Base-by-base conservation (phyloP, 768 basidiomycete species). In the Boletellus emodensis region DNA sequence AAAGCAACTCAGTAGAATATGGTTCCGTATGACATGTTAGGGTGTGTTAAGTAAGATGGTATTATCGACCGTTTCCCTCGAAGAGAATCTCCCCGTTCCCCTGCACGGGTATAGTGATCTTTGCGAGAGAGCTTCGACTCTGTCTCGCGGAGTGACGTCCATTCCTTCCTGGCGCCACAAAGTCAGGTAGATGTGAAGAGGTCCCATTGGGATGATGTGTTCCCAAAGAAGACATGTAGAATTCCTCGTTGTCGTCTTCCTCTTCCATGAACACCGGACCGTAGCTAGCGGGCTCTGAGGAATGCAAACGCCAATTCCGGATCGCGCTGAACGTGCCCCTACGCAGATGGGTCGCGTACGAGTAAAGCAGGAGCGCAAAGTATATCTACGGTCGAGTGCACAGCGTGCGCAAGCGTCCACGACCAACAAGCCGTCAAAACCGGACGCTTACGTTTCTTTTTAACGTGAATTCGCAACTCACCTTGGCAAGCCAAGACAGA, bases 291-390 rank as follows among this genome's bases (percentile, higher is more conserved):
- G 67, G 48, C 28, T 48, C 46, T 5, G 57, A 42, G 11, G 58
- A 48, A 52, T 40, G 17, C 9, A 52, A 26, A 30, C 70, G 63
- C 51, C 69, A 68, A 49, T 76, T 68, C 44, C 79, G 79, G 39
- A 99, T 82, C 13, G 85, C 74, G 56, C 89, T 87, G 64, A 94
- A 97, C 20, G 90, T 88, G 40, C 93, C 90, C 61, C 87, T 87
- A 40, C 94, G 89, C 46, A 98, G 84, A 67, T 97, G 96, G 2
- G 82, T 75, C 3, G 93, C 94, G 67, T 90, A 97, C 13, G 95
- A 97, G 70, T 98, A 99, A 28, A 98, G 72, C 49, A 94, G 70
- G 37, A 88, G 71, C 39, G 87, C 86, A 68, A 99, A 94, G 74
- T 96, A 99, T 49, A 95, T 75, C 95, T 97, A 50, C 38, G 17